Conservation (phyloP, 176 grass and related monocot genomes). For the Coix lacrymajobi region DNA sequence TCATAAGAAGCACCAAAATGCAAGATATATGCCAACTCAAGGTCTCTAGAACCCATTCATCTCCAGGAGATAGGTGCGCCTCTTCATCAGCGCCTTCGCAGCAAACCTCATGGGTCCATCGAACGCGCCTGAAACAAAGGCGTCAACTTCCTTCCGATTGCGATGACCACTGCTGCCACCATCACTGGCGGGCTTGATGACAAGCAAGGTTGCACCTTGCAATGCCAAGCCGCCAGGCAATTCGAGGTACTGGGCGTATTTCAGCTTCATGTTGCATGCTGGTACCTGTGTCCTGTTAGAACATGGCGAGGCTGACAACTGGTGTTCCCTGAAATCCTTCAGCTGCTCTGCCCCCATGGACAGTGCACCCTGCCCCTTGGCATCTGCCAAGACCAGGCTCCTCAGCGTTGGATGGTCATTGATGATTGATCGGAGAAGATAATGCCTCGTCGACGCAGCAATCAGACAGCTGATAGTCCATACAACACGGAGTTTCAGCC, state of each 20-base stretch:
- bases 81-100: slow-evolving; percentile 65
- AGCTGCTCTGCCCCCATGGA: slow-evolving; percentile 74
- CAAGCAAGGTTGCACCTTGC: slow-evolving; percentile 75
- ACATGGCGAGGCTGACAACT: slow-evolving; percentile 48
- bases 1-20: not conserved
- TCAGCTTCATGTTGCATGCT: slow-evolving; percentile 81
- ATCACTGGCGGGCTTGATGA: slow-evolving; percentile 51
- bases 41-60: slow-evolving; percentile 85
- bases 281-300: slow-evolving; percentile 80
- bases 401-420: slow-evolving; percentile 61
- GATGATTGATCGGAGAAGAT: slow-evolving; percentile 72
- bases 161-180: slow-evolving; percentile 6
- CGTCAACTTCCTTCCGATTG: slow-evolving; percentile 57
- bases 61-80: slow-evolving; percentile 80
- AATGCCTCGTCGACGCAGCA: slow-evolving; percentile 80
- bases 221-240: slow-evolving; percentile 53
- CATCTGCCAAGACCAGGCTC: slow-evolving; percentile 71
- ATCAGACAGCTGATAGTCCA: slow-evolving; percentile 93
- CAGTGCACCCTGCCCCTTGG: slow-evolving; percentile 57
- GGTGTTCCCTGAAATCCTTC: slow-evolving; percentile 72
- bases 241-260: slow-evolving; percentile 65
- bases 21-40: not conserved
- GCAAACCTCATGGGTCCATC: slow-evolving; percentile 58
- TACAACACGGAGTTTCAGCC: slow-evolving; percentile 84
- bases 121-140: slow-evolving; percentile 62